Evolutionary conservation across 306 rosid species (phyloP).

Genomic region (Arachis hypogaea): DNA sequence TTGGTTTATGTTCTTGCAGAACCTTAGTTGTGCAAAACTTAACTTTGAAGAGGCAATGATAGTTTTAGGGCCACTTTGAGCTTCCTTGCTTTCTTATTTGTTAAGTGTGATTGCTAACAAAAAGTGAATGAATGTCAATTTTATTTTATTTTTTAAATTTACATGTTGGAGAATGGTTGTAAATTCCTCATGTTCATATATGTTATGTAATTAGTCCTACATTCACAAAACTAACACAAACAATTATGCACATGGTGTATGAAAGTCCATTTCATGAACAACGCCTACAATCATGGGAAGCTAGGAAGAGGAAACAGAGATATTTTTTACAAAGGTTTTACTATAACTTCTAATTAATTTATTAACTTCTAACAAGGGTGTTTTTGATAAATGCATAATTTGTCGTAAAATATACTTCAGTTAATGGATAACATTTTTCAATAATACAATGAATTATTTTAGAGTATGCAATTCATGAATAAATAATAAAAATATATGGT

Average conservation of each 20-base stretch:
- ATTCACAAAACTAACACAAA: neutral
- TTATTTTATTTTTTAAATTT: conserved; percentile 17
- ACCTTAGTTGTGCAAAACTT: conserved; percentile 30
- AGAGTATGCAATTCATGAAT: no score
- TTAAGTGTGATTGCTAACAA: conserved; percentile 42
- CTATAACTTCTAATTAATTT: no score
- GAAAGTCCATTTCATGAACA: neutral
- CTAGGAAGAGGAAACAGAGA: no score
- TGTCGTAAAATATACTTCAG: no score
- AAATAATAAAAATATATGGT: no score
- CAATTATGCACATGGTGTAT: neutral
- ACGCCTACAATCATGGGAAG: neutral
- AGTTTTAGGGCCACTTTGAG: conserved; percentile 45
- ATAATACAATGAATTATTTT: no score
- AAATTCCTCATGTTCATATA: neutral
- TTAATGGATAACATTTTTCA: no score
- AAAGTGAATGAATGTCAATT: conserved; percentile 24
- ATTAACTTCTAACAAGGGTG: no score
- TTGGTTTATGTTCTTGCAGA: conserved; percentile 29
- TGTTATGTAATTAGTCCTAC: neutral
- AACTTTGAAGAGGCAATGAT: conserved; percentile 50
- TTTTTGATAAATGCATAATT: no score
- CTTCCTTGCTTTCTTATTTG: conserved; percentile 50
- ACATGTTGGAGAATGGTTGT: neutral
- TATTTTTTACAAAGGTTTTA: no score